Base-by-base conservation (phyloP, 495 filamentous ascomycete species). In the Platismatia glauca region DNA sequence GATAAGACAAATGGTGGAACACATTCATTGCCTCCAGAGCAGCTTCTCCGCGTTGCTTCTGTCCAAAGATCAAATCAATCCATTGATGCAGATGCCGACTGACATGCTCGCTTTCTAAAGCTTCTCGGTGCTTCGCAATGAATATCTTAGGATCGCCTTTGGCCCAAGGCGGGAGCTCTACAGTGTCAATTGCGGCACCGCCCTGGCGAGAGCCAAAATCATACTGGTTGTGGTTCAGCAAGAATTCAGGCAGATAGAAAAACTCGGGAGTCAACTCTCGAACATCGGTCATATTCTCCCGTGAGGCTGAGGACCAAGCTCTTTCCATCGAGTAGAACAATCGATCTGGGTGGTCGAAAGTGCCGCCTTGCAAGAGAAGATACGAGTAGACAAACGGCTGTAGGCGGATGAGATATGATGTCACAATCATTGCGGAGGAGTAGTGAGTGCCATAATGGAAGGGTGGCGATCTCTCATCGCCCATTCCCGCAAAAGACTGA, bases 391-490 rank as follows among this genome's bases (percentile, higher is more conserved):
- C 91, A 71, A 97, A 98, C 0, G 94, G 94, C 64, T 96, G 93
- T 16, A 98, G 78, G 8, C 94, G 87, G 66, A 97, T 97, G 50
- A 98, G 81, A 69, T 96, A 98, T 0, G 92, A 96, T 35, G 90
- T 87, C 31, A 98, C 94, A 58, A 96, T 97, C 94, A 97, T 98
- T 24, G 94, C 95, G 7, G 94, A 97, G 27, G 95, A 97, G 73
- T 97, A 98, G 71, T 98, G 94, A 8, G 94, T 98, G 46, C 94
- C 94, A 70, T 97, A 97, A 72, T 98, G 95, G 71, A 97, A 98
- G 4, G 95, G 87, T 20, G 87, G 87, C 13, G 82, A 76, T 41
- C 82, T 82, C 12, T 84, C 78, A 68, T 94, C 92, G 46, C 86
- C 90, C 82, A 97, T 95, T 71, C 97, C 94, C 15, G 88, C 88